Percentiles rank a stretch among this genome's conserved stretches.
These are phyloP conservation scores for Parafenestella ontariensis DNA, from an alignment of 2,329 filamentous ascomycete species.

Conservation along the genomic window DNA sequence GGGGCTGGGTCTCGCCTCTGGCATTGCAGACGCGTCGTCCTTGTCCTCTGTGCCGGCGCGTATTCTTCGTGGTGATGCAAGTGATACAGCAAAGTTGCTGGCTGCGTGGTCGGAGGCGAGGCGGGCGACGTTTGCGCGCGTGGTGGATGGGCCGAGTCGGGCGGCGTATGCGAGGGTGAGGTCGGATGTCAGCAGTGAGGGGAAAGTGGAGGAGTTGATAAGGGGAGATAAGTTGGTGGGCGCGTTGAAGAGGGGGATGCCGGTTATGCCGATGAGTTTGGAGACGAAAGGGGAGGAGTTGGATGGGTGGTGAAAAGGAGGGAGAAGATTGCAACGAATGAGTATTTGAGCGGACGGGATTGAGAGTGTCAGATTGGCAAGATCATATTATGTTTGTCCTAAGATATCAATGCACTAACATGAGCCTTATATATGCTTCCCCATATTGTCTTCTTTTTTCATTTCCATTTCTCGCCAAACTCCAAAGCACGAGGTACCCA, in stretches of 20 bases:
- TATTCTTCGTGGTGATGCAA: constrained; percentile 25
- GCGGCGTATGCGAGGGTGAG: constrained; percentile 38
- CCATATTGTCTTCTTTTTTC: not conserved
- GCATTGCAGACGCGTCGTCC: constrained; percentile 44
- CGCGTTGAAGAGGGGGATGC: constrained; percentile 42
- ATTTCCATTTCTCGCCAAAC: not conserved
- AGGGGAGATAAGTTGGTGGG: constrained; percentile 35
- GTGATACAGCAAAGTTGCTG: constrained; percentile 35
- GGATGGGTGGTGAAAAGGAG: constrained; percentile 31
- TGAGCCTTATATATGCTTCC: no score
- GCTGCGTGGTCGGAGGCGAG: constrained; percentile 45
- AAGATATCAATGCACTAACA: not conserved
- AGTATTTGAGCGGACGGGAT: no score
- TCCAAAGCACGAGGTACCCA: not conserved
- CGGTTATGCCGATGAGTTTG: constrained; percentile 37
- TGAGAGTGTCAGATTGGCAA: no score
- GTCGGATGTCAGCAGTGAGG: constrained; percentile 32
- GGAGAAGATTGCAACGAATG: not conserved
- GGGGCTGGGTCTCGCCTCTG: constrained; percentile 44
- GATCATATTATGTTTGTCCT: not conserved
- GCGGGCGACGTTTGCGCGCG: constrained; percentile 43
- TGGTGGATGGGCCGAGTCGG: constrained; percentile 44
- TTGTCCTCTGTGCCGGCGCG: constrained; percentile 37
- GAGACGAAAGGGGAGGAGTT: constrained; percentile 33
- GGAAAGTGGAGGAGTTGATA: constrained; percentile 32